Base-by-base conservation (phyloP, 495 filamentous ascomycete genomes). In the Aspergillus carlsbadensis region DNA sequence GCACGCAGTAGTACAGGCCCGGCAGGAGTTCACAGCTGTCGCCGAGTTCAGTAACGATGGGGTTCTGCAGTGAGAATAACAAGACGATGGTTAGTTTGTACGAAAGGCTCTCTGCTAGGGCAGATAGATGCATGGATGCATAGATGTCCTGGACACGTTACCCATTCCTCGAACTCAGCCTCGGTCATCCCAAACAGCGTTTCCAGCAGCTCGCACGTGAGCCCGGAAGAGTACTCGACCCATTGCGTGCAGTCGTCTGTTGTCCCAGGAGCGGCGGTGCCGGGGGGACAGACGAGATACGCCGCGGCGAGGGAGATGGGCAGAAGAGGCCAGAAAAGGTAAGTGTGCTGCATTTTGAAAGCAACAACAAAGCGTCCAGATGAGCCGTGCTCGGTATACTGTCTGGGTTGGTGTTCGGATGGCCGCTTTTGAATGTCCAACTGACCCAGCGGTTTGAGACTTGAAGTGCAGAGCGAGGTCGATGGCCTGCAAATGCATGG, bases 1-100 rank as follows among this genome's bases (percentile, higher is more conserved):
- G 44, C 13, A 65, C 56, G 55, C 62, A 65, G 59, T 65, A 62
- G 26, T 45, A 52, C 2, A 47, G 46, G 15, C 50, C 59, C 10
- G 24, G 24, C 5, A 44, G 2, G 17, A 62, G 36, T 31, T 46
- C 39, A 13, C 59, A 48, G 45, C 26, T 2, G 45, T 18, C 54
- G 33, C 59, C 62, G 8, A 54, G 18, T 10, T 13, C 5, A 24
- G 47, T 36, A 44, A 65, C 31, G 15, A 26, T 40, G 7, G 62
- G 59, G 35, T 65, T 65, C 56, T 58, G 14, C 21, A n/a, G n/a
- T n/a, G 26, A 29, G 26, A 29, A 8, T 29, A 29, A n/a, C 26
- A 29, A 29, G 26, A 29, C 3, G 26, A 29, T 29, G 26, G 8
- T 29, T 29, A 29, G 26, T 8, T n/a, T n/a, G n/a, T n/a, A n/a